phyloP scores from a whole-genome alignment of 2,329 filamentous ascomycete genomes.

The Drechslerella dactyloides region DNA sequence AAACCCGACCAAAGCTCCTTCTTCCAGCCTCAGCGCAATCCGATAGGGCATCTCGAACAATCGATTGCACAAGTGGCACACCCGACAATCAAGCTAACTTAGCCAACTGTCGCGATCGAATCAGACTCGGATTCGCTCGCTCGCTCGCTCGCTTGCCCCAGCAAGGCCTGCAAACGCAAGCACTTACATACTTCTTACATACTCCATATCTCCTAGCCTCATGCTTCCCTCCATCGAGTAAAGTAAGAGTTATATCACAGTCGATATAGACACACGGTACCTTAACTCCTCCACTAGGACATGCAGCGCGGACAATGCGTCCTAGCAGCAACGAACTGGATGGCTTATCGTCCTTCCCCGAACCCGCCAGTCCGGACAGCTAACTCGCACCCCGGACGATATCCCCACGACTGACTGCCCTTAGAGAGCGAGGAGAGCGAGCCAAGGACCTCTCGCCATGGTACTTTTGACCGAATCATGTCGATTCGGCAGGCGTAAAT shows the following conservation, averaged over 20 bases:
- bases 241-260: neutral
- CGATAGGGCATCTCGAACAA: neutral
- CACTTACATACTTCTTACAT: neutral
- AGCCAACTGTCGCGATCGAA: no score
- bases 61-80: neutral
- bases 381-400: neutral
- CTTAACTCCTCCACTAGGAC: neutral
- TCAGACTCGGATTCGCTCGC: no score
- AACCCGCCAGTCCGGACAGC: slow-evolving; percentile 18
- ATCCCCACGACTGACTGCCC: no score
- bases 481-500: no score
- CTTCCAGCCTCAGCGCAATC: neutral
- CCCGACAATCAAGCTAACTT: no score
- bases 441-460: no score
- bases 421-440: no score
- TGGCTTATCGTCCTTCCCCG: slow-evolving; percentile 21
- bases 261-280: no score
- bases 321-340: neutral
- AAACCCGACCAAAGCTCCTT: neutral
- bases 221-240: neutral
- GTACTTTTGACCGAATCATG: no score
- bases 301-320: neutral
- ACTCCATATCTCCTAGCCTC: neutral
- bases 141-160: no score
- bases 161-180: no score